These are phyloP conservation scores for Boechera stricta DNA, from an alignment of 345 rosid genomes.

Conservation along the genomic window DNA sequence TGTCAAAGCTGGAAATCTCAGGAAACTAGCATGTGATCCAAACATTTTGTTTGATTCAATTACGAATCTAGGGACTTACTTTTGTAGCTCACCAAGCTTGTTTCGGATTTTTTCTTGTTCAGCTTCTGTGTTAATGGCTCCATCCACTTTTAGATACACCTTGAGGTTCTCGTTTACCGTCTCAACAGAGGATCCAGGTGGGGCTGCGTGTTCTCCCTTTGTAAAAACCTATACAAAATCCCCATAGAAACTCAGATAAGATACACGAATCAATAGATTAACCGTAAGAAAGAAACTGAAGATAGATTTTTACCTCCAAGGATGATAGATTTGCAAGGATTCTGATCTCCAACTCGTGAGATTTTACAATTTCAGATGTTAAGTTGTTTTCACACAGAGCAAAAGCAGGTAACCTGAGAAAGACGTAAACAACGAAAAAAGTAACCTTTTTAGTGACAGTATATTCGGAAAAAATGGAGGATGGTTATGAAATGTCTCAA, in stretches of 20 bases:
- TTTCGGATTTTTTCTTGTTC: conserved; percentile 57
- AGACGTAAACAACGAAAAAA: background rate
- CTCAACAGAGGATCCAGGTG: conserved; percentile 76
- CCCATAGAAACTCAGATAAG: conserved; percentile 7
- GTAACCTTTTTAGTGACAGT: background rate
- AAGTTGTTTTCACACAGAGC: conserved; percentile 71
- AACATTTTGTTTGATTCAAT: background rate
- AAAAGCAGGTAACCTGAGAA: conserved; percentile 80
- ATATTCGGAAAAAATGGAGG: background rate
- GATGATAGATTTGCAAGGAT: conserved; percentile 85
- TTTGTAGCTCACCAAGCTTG: conserved; percentile 55
- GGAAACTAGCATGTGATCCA: background rate
- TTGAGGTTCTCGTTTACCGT: conserved; percentile 81
- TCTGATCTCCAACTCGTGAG: conserved; percentile 73
- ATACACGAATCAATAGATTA: background rate
- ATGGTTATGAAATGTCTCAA: background rate
- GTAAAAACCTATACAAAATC: conserved; percentile 59
- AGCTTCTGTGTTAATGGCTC: conserved; percentile 62
- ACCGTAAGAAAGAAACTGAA: background rate
- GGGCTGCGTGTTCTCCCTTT: conserved; percentile 70
- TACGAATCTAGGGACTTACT: conserved; percentile 51
- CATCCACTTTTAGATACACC: conserved; percentile 79
- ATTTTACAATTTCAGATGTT: conserved; percentile 56
- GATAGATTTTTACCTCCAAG: conserved; percentile 56
- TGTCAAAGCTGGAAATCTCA: background rate